phyloP scores from a whole-genome alignment of 768 basidiomycete species.

The Collybiopsis confluens region DNA sequence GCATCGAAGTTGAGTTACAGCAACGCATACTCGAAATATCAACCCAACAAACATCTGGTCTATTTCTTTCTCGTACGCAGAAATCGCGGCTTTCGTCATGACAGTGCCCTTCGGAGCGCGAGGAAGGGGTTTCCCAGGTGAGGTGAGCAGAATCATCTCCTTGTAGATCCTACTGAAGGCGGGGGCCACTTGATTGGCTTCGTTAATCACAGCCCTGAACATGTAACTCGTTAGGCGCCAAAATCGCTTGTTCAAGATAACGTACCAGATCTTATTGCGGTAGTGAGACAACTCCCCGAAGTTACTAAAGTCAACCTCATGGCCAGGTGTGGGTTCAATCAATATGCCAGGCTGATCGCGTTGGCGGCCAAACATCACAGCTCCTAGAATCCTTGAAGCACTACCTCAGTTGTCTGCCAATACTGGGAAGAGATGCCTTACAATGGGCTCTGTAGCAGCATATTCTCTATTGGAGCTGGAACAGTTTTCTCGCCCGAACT shows the following conservation, averaged over 20 bases:
- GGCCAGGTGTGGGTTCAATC: slow-evolving; percentile 21
- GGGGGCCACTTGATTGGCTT: slow-evolving; percentile 36
- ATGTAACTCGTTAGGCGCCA: neutral
- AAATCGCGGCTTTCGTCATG: slow-evolving; percentile 33
- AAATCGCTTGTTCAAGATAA: slow-evolving; percentile 16
- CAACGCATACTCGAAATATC: neutral
- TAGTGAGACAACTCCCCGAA: slow-evolving; percentile 21
- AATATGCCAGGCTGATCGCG: slow-evolving; percentile 27
- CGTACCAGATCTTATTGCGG: slow-evolving; percentile 27
- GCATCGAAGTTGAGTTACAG: neutral
- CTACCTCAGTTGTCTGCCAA: neutral
- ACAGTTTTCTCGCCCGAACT: slow-evolving; percentile 29
- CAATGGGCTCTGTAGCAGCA: slow-evolving; percentile 19
- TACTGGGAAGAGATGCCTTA: slow-evolving; percentile 9
- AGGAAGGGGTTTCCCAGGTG: slow-evolving; percentile 34
- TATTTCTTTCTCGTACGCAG: slow-evolving; percentile 36
- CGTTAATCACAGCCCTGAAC: slow-evolving; percentile 32
- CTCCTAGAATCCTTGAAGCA: slow-evolving; percentile 21
- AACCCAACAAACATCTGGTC: slow-evolving; percentile 25
- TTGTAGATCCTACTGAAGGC: slow-evolving; percentile 41
- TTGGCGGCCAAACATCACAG: slow-evolving; percentile 37
- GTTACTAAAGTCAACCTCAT: slow-evolving; percentile 27
- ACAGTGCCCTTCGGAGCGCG: slow-evolving; percentile 45
- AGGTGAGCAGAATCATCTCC: slow-evolving; percentile 47
- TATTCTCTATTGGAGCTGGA: slow-evolving; percentile 23